Evolutionary conservation across 495 filamentous ascomycete genomes (phyloP).

Genomic region (Bacidia rubella): DNA sequence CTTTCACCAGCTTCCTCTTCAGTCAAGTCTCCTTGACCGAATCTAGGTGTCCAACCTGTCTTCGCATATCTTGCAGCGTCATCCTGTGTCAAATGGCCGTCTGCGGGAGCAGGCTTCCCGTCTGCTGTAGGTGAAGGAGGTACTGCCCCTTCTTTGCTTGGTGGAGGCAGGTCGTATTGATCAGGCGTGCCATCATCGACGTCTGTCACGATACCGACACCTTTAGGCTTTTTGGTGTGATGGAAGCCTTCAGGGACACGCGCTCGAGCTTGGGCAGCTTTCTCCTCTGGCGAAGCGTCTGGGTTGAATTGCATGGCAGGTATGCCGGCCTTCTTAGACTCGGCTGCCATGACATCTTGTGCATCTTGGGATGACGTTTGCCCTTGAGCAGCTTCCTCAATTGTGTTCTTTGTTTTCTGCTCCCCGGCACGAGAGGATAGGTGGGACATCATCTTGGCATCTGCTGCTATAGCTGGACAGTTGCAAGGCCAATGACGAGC

Average conservation of each 20-base stretch:
- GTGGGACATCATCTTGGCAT: slow-evolving; percentile 19
- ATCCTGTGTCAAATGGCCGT: slow-evolving; percentile 41
- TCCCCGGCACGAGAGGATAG: slow-evolving; percentile 31
- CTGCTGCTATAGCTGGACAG: background rate
- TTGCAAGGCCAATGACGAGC: background rate
- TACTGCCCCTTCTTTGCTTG: slow-evolving; percentile 53
- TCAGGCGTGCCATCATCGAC: slow-evolving; percentile 54
- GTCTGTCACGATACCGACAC: slow-evolving; percentile 59
- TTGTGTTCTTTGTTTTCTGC: slow-evolving; percentile 63
- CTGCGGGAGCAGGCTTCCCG: slow-evolving; percentile 32
- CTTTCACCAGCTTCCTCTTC: slow-evolving; percentile 45
- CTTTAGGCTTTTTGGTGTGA: slow-evolving; percentile 49
- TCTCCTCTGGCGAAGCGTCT: slow-evolving; percentile 69
- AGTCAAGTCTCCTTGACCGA: slow-evolving; percentile 44
- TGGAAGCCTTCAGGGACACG: slow-evolving; percentile 49
- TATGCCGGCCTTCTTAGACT: slow-evolving; percentile 62
- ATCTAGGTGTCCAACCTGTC: slow-evolving; percentile 80
- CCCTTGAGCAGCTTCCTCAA: slow-evolving; percentile 45
- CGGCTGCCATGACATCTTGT: slow-evolving; percentile 55
- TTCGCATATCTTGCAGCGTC: slow-evolving; percentile 46
- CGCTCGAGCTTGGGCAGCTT: slow-evolving; percentile 64
- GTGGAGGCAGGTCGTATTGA: slow-evolving; percentile 64
- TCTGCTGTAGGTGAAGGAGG: slow-evolving; percentile 27
- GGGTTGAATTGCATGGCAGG: slow-evolving; percentile 79
- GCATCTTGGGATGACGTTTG: slow-evolving; percentile 53